Percentiles rank a stretch among this genome's conserved stretches.
Evolutionary conservation across 768 basidiomycete genomes (phyloP).

Genomic region (Filobasidium wieringae): DNA sequence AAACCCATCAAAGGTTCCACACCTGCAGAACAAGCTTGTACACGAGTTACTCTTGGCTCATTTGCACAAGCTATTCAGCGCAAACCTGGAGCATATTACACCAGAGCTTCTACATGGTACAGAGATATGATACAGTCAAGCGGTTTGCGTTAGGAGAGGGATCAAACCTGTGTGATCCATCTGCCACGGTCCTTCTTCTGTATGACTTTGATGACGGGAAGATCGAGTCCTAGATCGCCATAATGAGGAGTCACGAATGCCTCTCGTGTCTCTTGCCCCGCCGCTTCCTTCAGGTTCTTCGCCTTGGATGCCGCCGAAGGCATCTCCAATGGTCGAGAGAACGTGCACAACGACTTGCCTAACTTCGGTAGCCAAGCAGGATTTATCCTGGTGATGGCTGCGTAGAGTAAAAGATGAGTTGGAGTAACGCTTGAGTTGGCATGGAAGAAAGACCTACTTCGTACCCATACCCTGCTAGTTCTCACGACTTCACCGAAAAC

Average conservation of each 20-base stretch:
- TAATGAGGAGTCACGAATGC: conserved; percentile 72
- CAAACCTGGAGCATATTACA: neutral
- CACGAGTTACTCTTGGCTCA: too few relatives aligned
- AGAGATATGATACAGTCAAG: too few relatives aligned
- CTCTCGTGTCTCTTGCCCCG: conserved; percentile 42
- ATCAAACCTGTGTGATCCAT: conserved; percentile 34
- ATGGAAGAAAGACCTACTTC: conserved; percentile 46
- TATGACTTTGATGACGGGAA: conserved; percentile 56
- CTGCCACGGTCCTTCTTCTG: conserved; percentile 37
- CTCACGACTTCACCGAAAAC: conserved; percentile 71
- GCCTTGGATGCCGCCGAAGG: conserved; percentile 19
- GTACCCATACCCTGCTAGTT: conserved; percentile 63
- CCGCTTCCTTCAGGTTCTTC: conserved; percentile 1
- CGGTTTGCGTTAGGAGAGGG: too few relatives aligned
- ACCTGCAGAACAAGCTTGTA: neutral
- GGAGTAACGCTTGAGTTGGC: neutral
- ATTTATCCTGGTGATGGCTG: conserved; percentile 74
- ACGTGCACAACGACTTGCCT: conserved; percentile 71
- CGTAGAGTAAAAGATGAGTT: neutral
- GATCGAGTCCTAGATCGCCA: conserved; percentile 73
- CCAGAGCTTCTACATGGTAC: neutral
- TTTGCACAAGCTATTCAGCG: too few relatives aligned
- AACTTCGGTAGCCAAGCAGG: conserved; percentile 74
- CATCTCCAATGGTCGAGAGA: conserved; percentile 68
- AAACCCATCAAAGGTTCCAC: neutral